A percentile compares a stretch with the other conserved stretches of the same genome.
These are phyloP conservation scores for Septoria petroselini DNA, from an alignment of 2,329 filamentous ascomycete genomes.

Conservation along the genomic window DNA sequence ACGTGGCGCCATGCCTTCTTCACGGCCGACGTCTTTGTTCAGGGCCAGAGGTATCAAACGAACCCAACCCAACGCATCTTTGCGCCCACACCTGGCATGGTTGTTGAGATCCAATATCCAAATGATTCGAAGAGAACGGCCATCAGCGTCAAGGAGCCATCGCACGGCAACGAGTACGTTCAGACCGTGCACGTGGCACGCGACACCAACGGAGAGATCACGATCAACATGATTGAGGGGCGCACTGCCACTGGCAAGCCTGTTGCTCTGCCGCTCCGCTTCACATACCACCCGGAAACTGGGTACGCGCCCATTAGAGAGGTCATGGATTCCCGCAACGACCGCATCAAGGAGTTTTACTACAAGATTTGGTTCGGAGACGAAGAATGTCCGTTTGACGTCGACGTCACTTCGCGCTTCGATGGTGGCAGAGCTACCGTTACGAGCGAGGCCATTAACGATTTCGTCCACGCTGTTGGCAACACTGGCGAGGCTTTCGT, in stretches of 20 bases:
- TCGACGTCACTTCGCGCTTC: slow-evolving; percentile 80
- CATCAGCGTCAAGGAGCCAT: slow-evolving; percentile 84
- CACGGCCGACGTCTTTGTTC: slow-evolving; percentile 87
- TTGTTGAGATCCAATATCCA: slow-evolving; percentile 81
- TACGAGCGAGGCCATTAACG: slow-evolving; percentile 88
- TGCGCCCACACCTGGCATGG: slow-evolving; percentile 77
- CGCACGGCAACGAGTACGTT: slow-evolving; percentile 78
- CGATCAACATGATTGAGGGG: slow-evolving; percentile 88
- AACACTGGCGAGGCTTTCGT: slow-evolving; percentile 98
- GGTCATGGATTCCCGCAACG: slow-evolving; percentile 93
- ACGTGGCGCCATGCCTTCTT: slow-evolving; percentile 96
- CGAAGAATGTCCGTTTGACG: slow-evolving; percentile 77
- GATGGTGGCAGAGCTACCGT: slow-evolving; percentile 85
- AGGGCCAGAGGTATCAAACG: slow-evolving; percentile 94
- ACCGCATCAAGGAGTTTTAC: slow-evolving; percentile 99
- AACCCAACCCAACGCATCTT: slow-evolving; percentile 94
- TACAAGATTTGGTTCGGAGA: slow-evolving; percentile 96
- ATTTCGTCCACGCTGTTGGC: slow-evolving; percentile 98
- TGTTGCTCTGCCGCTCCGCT: slow-evolving; percentile 78
- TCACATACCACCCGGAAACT: slow-evolving; percentile 90
- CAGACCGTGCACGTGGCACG: slow-evolving; percentile 85
- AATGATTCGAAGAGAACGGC: slow-evolving; percentile 78
- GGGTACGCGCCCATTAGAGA: slow-evolving; percentile 97
- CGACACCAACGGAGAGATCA: slow-evolving; percentile 71
- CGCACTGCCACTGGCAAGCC: slow-evolving; percentile 80